Evolutionary conservation across 139 green algal genomes (phyloP).

Genomic region (Chlorella sp.): DNA sequence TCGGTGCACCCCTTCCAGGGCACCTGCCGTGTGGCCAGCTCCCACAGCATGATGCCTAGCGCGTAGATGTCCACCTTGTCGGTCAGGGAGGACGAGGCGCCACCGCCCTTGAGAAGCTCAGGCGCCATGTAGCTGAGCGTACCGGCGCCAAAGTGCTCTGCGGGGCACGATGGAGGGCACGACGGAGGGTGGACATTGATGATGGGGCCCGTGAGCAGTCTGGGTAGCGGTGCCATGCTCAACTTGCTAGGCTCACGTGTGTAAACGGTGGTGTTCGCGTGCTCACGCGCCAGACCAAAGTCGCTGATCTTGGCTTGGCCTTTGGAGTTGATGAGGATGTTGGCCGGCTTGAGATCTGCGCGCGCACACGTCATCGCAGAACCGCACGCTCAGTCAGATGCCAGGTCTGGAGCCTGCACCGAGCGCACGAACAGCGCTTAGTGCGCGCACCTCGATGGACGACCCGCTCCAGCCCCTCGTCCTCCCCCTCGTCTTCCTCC

Average conservation of each 20-base stretch:
- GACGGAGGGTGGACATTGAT: too few species aligned
- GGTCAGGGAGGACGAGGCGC: background rate
- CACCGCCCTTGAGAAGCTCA: background rate
- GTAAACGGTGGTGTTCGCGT: constrained; percentile 1
- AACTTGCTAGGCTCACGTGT: too few species aligned
- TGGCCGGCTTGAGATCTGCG: constrained; percentile 40
- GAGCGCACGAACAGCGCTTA: too few species aligned
- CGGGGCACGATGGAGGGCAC: too few species aligned
- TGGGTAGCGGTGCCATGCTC: too few species aligned
- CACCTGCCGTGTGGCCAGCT: constrained; percentile 48
- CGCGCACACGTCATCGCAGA: too few species aligned
- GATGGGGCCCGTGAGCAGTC: too few species aligned
- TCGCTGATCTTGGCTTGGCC: constrained; percentile 46
- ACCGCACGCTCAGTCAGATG: too few species aligned
- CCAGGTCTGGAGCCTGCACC: too few species aligned
- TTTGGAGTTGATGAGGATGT: constrained; percentile 53
- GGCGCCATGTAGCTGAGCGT: constrained; percentile 30
- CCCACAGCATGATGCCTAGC: constrained; percentile 67
- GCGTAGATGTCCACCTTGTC: constrained; percentile 27
- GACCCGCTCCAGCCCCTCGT: too few species aligned
- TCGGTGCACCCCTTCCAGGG: constrained; percentile 40
- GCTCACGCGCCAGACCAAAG: constrained; percentile 5
- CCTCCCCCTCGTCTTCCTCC: too few species aligned
- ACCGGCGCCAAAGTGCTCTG: constrained; percentile 5
- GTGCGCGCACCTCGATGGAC: too few species aligned